Percentiles rank a stretch among this genome's conserved stretches.
phyloP scores from a whole-genome alignment of 495 filamentous ascomycete species.

The Extremus antarcticus region DNA sequence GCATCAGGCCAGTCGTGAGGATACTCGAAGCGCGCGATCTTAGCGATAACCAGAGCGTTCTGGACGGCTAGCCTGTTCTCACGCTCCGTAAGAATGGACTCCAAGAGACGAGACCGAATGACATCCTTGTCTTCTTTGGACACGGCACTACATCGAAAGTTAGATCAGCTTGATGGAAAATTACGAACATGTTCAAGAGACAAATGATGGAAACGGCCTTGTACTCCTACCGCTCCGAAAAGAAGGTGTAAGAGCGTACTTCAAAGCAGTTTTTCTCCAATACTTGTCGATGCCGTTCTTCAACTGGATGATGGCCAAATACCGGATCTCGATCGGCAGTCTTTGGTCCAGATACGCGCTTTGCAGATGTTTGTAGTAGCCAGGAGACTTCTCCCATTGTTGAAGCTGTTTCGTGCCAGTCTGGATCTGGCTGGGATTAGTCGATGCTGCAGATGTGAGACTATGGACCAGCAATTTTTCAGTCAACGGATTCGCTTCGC shows the following conservation, averaged over 20 bases:
- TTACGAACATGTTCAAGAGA: too few relatives aligned
- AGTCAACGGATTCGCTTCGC: conserved; percentile 52
- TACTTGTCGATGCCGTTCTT: conserved; percentile 94
- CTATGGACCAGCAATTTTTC: conserved; percentile 60
- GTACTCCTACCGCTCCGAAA: too few relatives aligned
- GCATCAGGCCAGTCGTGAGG: conserved; percentile 66
- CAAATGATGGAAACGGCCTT: too few relatives aligned
- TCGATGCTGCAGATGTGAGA: conserved; percentile 61
- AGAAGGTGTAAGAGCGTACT: conserved; percentile 33
- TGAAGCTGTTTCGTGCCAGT: conserved; percentile 73
- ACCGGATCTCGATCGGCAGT: conserved; percentile 62
- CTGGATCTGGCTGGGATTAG: conserved; percentile 61
- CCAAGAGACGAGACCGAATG: conserved; percentile 62
- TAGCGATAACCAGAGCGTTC: conserved; percentile 77
- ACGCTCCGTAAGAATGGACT: conserved; percentile 62
- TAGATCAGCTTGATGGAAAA: neutral
- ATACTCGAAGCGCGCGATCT: conserved; percentile 80
- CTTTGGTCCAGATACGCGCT: conserved; percentile 62
- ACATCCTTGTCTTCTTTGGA: conserved; percentile 58
- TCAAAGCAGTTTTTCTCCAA: conserved; percentile 66
- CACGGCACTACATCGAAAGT: conserved; percentile 45
- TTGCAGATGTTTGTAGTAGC: conserved; percentile 74
- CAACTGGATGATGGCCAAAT: conserved; percentile 83
- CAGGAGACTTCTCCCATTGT: conserved; percentile 66
- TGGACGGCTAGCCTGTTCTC: conserved; percentile 65